These are phyloP conservation scores for Anthoceros angustus DNA, from an alignment of 225 moss, liverwort and hornwort species.

Conservation along the genomic window DNA sequence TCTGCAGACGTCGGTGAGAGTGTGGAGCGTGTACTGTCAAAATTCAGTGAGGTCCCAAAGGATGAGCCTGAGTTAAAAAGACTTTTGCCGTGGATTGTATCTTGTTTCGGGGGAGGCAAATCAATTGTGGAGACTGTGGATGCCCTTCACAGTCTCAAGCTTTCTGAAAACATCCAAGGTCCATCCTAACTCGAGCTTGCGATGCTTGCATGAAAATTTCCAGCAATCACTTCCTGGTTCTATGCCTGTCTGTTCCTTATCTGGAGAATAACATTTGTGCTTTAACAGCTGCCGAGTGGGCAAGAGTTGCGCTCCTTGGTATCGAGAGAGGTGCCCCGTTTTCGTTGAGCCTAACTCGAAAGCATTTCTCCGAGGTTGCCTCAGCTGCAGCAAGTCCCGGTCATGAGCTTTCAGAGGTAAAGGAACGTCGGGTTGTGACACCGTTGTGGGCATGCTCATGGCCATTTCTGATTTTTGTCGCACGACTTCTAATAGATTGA, in stretches of 20 bases:
- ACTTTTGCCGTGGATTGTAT: slow-evolving; percentile 49
- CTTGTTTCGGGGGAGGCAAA: slow-evolving; percentile 56
- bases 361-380: slow-evolving; percentile 47
- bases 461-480: background rate
- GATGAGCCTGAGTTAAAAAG: slow-evolving; percentile 41
- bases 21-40: slow-evolving; percentile 43
- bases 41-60: slow-evolving; percentile 36
- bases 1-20: slow-evolving; percentile 40
- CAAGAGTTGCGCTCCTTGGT: slow-evolving; percentile 59
- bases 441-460: background rate
- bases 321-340: slow-evolving; percentile 62
- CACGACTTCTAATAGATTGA: slow-evolving; percentile 33
- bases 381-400: slow-evolving; percentile 33
- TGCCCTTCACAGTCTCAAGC: slow-evolving; percentile 37
- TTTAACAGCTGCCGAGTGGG: slow-evolving; percentile 57
- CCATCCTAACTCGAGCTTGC: slow-evolving; percentile 7
- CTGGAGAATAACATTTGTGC: background rate
- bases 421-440: background rate
- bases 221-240: background rate
- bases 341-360: slow-evolving; percentile 60
- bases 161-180: slow-evolving; percentile 48
- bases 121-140: slow-evolving; percentile 43
- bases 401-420: slow-evolving; percentile 52
- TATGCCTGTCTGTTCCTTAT: background rate
- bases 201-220: background rate